Conservation (phyloP, 2,329 filamentous ascomycete species). For the Elsinoe fawcettii region DNA sequence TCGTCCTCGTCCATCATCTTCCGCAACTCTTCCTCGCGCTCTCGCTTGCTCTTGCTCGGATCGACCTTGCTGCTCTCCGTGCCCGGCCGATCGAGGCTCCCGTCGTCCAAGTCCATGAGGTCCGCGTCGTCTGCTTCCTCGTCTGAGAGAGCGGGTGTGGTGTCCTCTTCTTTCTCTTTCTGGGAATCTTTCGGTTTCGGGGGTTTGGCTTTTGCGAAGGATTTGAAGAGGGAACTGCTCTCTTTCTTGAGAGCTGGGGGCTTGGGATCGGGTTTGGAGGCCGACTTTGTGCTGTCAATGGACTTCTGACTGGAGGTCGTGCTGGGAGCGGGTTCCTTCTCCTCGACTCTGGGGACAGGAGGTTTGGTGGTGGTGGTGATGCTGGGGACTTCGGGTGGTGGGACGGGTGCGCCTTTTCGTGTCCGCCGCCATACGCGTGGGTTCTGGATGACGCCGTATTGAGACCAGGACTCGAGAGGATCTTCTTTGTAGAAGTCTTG, state of each 20-base stretch:
- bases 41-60: conserved; percentile 43
- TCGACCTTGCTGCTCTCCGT: conserved; percentile 19
- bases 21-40: conserved; percentile 57
- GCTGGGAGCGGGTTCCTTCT: conserved; percentile 29
- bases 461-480: conserved; percentile 49
- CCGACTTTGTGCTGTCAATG: conserved; percentile 21
- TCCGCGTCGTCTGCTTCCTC: conserved; percentile 51
- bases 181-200: conserved; percentile 30
- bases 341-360: conserved; percentile 22
- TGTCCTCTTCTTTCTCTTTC: conserved; percentile 22
- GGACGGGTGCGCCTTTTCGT: conserved; percentile 28
- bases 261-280: conserved; percentile 32
- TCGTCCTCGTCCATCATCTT: conserved; percentile 67
- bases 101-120: conserved; percentile 18
- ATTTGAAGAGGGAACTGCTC: conserved; percentile 63
- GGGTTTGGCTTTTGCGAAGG: conserved; percentile 60
- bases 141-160: conserved; percentile 34
- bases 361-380: conserved; percentile 20
- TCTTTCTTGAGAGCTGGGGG: conserved; percentile 49
- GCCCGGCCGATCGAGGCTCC: conserved; percentile 14
- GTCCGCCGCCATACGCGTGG: conserved; percentile 40
- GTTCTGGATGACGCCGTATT: conserved; percentile 70
- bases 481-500: conserved; percentile 52
- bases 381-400: conserved; percentile 30
- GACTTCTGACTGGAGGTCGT: conserved; percentile 28